A percentile compares a stretch with the other conserved stretches of the same genome.
Evolutionary conservation across 2,329 filamentous ascomycete genomes (phyloP).

Genomic region (Verticillium nubilum): DNA sequence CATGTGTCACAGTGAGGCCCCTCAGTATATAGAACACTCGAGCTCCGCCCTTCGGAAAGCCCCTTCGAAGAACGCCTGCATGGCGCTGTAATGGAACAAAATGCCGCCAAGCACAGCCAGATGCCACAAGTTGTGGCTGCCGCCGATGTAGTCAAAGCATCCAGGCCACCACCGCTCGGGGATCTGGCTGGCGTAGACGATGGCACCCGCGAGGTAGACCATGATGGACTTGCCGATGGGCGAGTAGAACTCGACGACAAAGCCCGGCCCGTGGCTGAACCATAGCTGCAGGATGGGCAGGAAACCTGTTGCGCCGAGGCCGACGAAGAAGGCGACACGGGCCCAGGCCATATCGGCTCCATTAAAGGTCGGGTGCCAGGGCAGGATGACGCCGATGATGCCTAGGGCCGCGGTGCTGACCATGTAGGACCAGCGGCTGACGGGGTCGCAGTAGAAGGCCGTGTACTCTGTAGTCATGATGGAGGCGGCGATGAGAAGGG

Average conservation of each 20-base stretch:
- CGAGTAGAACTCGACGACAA: constrained; percentile 85
- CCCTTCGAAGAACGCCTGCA: constrained; percentile 87
- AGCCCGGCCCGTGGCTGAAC: constrained; percentile 68
- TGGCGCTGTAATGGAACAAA: constrained; percentile 92
- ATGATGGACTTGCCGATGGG: constrained; percentile 77
- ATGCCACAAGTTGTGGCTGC: constrained; percentile 97
- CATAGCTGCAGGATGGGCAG: constrained; percentile 82
- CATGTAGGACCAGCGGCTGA: constrained; percentile 84
- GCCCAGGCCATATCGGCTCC: constrained; percentile 87
- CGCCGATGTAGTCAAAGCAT: constrained; percentile 90
- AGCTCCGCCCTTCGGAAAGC: constrained; percentile 65
- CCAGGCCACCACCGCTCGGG: constrained; percentile 92
- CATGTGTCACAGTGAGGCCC: background rate
- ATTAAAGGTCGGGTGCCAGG: constrained; percentile 96
- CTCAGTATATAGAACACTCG: constrained; percentile 50
- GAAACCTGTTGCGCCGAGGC: constrained; percentile 82
- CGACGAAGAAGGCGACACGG: constrained; percentile 86
- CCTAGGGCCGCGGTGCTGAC: constrained; percentile 73
- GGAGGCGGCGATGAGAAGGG: constrained; percentile 85
- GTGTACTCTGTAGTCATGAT: constrained; percentile 99
- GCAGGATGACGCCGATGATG: constrained; percentile 80
- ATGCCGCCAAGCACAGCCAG: constrained; percentile 91
- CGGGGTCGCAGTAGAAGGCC: constrained; percentile 94
- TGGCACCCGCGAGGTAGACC: constrained; percentile 81
- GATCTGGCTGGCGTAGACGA: constrained; percentile 85